phyloP scores from a whole-genome alignment of 352 stramenopile genomes.

The Phytopythium cucurbitacearum region DNA sequence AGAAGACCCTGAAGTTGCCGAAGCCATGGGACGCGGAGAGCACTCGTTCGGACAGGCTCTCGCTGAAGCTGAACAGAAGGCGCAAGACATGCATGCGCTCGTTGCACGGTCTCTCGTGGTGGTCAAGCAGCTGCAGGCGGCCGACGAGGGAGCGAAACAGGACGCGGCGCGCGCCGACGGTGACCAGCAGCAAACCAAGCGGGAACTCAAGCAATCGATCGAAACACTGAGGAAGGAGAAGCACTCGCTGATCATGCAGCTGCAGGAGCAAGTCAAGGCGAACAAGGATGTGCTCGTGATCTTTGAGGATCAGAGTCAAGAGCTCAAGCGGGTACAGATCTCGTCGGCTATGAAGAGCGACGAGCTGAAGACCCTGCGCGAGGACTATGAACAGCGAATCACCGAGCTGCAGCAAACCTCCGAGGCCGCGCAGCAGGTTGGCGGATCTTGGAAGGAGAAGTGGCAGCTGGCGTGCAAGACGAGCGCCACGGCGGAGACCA shows the following conservation, averaged over 20 bases:
- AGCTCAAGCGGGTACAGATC: constrained; percentile 50
- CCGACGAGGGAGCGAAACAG: constrained; percentile 14
- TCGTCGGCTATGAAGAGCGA: constrained; percentile 32
- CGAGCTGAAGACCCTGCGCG: constrained; percentile 30
- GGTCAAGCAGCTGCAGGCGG: constrained; percentile 46
- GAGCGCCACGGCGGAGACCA: constrained; percentile 22
- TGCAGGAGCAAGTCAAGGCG: constrained; percentile 48
- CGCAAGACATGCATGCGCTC: constrained; percentile 33
- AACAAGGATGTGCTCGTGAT: constrained; percentile 38
- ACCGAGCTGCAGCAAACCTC: constrained; percentile 27
- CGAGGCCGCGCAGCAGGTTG: constrained; percentile 39
- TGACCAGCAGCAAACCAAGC: constrained; percentile 18
- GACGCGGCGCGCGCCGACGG: constrained; percentile 8
- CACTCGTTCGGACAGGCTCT: constrained; percentile 30
- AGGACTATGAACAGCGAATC: constrained; percentile 28
- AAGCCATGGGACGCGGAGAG: constrained; percentile 32
- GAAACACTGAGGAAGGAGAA: constrained; percentile 64
- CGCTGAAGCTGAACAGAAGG: constrained; percentile 21
- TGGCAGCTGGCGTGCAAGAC: constrained; percentile 36
- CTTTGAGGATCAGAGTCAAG: constrained; percentile 52
- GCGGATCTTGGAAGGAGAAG: constrained; percentile 48
- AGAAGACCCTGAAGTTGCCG: constrained; percentile 40
- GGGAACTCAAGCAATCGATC: constrained; percentile 44
- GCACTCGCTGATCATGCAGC: constrained; percentile 38
- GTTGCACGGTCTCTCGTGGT: constrained; percentile 29